These are phyloP conservation scores for Starmerella riodocensis DNA, from an alignment of 805 yeast genomes.

Conservation along the genomic window DNA sequence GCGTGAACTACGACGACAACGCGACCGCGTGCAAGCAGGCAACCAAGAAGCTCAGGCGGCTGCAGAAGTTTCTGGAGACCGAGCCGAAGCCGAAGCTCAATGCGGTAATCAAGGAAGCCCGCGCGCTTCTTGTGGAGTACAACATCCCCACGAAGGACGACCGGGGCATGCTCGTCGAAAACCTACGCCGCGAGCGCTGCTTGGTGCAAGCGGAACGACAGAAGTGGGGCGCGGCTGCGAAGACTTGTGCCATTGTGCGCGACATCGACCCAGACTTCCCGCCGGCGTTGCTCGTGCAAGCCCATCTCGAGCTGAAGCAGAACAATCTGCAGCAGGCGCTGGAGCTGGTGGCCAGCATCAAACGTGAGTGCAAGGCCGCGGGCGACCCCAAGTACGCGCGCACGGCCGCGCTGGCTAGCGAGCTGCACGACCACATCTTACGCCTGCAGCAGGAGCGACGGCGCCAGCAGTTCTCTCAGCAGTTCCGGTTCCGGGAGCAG, in stretches of 20 bases:
- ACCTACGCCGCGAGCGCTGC: conserved; percentile 19
- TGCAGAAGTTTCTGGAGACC: conserved; percentile 21
- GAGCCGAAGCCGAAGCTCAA: conserved; percentile 13
- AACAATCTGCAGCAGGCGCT: conserved; percentile 24
- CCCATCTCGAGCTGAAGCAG: conserved; percentile 20
- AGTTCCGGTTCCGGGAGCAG: too few relatives aligned
- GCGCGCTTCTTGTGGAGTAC: conserved; percentile 10
- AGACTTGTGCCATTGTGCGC: conserved; percentile 23
- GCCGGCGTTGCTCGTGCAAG: conserved; percentile 24
- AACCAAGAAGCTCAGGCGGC: conserved; percentile 22
- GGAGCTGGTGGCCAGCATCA: conserved; percentile 12
- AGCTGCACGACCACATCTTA: conserved; percentile 23
- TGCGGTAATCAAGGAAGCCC: conserved; percentile 8
- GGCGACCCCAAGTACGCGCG: conserved; percentile 16
- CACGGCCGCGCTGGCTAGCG: conserved; percentile 13
- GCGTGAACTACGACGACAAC: conserved; percentile 71
- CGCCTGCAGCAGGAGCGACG: conserved; percentile 19
- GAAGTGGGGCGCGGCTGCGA: conserved; percentile 22
- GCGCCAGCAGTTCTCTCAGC: too few relatives aligned
- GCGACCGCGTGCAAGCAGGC: conserved; percentile 41
- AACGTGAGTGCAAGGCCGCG: conserved; percentile 2
- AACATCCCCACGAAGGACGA: conserved; percentile 10
- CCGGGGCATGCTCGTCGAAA: conserved; percentile 18
- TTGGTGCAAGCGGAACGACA: conserved; percentile 18
- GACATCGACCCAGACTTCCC: conserved; percentile 22